phyloP scores from a whole-genome alignment of 2,329 filamentous ascomycete genomes.

The Ceratocystis destructans region DNA sequence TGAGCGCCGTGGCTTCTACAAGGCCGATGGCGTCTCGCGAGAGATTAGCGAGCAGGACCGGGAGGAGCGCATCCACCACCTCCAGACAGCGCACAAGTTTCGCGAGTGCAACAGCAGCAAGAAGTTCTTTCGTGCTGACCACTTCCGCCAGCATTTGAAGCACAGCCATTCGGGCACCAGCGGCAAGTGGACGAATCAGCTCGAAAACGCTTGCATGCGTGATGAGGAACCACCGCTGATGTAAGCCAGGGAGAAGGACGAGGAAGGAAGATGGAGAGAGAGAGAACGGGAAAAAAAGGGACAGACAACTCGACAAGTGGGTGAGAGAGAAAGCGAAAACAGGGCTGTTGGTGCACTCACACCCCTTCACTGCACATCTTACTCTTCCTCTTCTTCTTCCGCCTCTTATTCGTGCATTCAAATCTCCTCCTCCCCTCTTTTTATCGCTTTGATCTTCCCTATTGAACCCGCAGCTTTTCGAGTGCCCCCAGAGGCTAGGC shows the following conservation, averaged over 20 bases:
- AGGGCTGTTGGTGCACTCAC: background rate
- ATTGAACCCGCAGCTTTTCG: too few species aligned
- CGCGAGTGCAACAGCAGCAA: constrained; percentile 96
- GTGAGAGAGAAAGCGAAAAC: background rate
- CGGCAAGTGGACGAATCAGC: constrained; percentile 97
- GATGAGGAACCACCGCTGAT: constrained; percentile 53
- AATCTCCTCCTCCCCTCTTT: too few species aligned
- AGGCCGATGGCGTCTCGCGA: constrained; percentile 27
- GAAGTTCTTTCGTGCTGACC: constrained; percentile 94
- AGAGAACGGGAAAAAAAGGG: background rate
- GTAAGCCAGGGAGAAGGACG: constrained; percentile 16
- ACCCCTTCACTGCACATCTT: too few species aligned
- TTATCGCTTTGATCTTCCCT: too few species aligned
- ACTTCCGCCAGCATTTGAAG: constrained; percentile 96
- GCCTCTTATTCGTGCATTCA: too few species aligned
- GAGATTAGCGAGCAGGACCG: constrained; percentile 67
- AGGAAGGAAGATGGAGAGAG: background rate
- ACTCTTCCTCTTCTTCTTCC: too few species aligned
- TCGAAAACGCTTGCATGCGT: constrained; percentile 94
- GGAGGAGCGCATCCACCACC: constrained; percentile 72
- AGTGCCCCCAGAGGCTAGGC: background rate
- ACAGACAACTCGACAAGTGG: background rate
- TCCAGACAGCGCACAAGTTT: constrained; percentile 90
- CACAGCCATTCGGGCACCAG: constrained; percentile 93
- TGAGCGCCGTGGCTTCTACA: constrained; percentile 28